Evolutionary conservation across 2,329 filamentous ascomycete species (phyloP).

Genomic region (Hypoxylon sp.): DNA sequence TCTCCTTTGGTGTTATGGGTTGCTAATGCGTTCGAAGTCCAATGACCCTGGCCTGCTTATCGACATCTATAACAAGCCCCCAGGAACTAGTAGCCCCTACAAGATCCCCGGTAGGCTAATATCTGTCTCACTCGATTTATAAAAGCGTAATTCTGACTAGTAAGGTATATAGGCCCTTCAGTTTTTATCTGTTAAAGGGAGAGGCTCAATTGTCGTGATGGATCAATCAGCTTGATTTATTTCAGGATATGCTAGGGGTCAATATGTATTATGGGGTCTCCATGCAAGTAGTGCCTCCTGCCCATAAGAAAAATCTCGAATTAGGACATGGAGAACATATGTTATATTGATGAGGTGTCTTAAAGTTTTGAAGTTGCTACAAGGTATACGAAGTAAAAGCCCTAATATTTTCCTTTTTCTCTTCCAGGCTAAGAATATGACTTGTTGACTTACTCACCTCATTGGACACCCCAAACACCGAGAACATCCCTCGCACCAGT

Average conservation of each 20-base stretch:
- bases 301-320: neutral
- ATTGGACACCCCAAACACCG: constrained; percentile 52
- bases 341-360: neutral
- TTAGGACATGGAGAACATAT: neutral
- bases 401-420: neutral
- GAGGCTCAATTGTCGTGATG: neutral
- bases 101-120: constrained; percentile 54
- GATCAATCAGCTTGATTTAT: neutral
- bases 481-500: constrained; percentile 45
- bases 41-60: constrained; percentile 56
- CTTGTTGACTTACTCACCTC: constrained; percentile 24
- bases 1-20: neutral
- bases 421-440: neutral
- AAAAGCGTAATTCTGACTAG: constrained; percentile 3
- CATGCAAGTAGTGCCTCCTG: neutral
- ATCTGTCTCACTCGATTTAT: neutral
- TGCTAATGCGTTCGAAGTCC: constrained; percentile 43
- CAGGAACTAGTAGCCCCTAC: constrained; percentile 50
- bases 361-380: neutral
- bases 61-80: constrained; percentile 56
- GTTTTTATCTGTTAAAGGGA: constrained; percentile 36
- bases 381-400: neutral
- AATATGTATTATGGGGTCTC: neutral
- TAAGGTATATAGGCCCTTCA: constrained; percentile 29
- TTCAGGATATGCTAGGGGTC: neutral